Evolutionary conservation across 2,329 filamentous ascomycete genomes (phyloP), one percentile per base, ranked within the genome.

Genomic region (Trichophyton equinum): DNA sequence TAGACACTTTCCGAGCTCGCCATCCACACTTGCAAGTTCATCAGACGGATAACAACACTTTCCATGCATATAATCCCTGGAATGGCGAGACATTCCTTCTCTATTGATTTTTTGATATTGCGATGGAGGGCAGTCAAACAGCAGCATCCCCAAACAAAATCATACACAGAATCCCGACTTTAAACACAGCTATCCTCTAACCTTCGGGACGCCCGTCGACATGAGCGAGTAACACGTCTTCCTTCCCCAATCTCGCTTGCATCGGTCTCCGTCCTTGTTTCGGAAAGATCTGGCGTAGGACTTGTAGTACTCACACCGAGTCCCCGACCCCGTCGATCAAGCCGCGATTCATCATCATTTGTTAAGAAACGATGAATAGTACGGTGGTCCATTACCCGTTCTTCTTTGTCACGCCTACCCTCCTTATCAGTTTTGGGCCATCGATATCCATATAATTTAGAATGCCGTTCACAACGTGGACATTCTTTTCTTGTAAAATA

Each of bases 391-490:
- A 94, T 79, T 0, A 95, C 78, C 4, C 84, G 73, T 66, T 84
- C 78, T 64, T 84, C 81, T 7, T 82, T 85, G 70, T 97, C 94
- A 20, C 82, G 73, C 15, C 84, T 83, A 0, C 89, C 89, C 27
- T 87, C 84, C 64, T 81, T 87, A 62, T 96, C 88, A 0, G 94
- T 97, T 77, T 99, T 96, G 4, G 94, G 94, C 94, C 94, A 99
- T 61, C 87, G 80, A 70, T 88, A 96, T 0, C 95, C 95, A 71
- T 97, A 99, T 0, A 99, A 77, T 76, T 95, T 97, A 15, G 89
- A 95, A 70, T 99, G 94, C 0, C 94, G 84, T 75, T 99, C 94
- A 73, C 94, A 99, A 5, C 94, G 84, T 3, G 90, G 91, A 71
- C 94, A 99, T 15, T 89, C 87, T 57, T 87, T 85, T 59, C 87